Base-by-base conservation (phyloP, 2,329 filamentous ascomycete species). In the Penicillium sp. region DNA sequence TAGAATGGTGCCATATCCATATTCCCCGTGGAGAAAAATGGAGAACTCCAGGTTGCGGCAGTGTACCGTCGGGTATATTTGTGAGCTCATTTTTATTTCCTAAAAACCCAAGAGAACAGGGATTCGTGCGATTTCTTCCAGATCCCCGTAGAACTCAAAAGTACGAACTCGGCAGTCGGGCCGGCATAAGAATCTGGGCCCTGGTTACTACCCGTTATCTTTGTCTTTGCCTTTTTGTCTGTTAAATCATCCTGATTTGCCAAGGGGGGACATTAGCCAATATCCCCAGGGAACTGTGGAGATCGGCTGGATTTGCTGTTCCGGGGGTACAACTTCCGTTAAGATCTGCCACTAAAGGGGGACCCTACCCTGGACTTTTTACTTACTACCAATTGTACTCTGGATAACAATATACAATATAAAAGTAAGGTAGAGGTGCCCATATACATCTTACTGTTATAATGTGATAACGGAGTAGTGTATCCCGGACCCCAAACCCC, bases 341-440 rank as follows among this genome's bases (percentile, higher is more conserved):
- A 59, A 59, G 64, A 67, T 67, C 63, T 61, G 50, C 63, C 54
- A 62, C 61, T 67, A 64, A 60, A 54, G 49, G 47, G 31, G 47
- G 31, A 42, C 57, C 62, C 56, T 50, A 41, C 58, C 52, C 56
- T 15, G n/a, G 27, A 19, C n/a, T 31, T 15, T 9, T 7, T 17
- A n/a, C 35, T n/a, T 17, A 10, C 21, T 10, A 23, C 21, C 21
- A 15, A 7, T 8, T 23, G 12, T 41, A 41, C 13, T 21, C 13
- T 3, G 19, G 21, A 8, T 25, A 43, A 25, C 27, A 23, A 21
- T 12, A 17, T 33, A 17, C 25, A 33, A 23, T 17, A 13, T 31
- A 33, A 33, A 33, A 33, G 5, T 13, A 35, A 31, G 27, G 27
- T 4, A 21, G 12, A 17, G 19, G 7, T 21, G 27, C 10, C 13